Evolutionary conservation across 768 basidiomycete genomes (phyloP).

Genomic region (Kwoniella newhampshirensis): DNA sequence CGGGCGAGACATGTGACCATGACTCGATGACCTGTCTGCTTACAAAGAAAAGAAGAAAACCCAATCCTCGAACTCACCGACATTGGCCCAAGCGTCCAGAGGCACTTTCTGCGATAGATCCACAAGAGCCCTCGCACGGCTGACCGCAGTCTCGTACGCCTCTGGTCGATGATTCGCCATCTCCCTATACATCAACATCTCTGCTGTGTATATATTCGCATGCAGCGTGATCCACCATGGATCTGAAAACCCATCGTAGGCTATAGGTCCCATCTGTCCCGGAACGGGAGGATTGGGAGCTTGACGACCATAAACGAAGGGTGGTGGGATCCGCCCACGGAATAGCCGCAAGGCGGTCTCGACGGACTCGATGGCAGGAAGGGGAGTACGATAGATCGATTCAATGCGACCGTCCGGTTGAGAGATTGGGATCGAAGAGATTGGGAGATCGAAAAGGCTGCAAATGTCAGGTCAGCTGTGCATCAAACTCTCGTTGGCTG

Average conservation of each 20-base stretch:
- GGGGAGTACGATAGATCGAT: constrained; percentile 25
- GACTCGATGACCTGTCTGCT: too few species aligned
- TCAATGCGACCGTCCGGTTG: constrained; percentile 15
- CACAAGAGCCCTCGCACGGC: constrained; percentile 39
- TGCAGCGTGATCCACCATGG: constrained; percentile 48
- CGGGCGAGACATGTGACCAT: too few species aligned
- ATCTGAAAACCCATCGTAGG: constrained; percentile 32
- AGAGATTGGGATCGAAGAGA: constrained; percentile 18
- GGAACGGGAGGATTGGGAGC: not conserved
- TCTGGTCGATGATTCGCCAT: constrained; percentile 32
- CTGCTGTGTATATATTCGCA: constrained; percentile 40
- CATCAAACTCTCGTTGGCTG: too few species aligned
- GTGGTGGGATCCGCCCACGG: constrained; percentile 22
- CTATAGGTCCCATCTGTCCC: too few species aligned
- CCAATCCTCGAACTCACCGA: constrained; percentile 30
- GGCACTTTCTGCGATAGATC: constrained; percentile 26
- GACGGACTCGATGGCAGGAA: constrained; percentile 19
- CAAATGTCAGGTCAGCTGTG: constrained; percentile 5
- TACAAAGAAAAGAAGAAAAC: constrained; percentile 6
- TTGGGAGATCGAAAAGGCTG: constrained; percentile 45
- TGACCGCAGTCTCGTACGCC: constrained; percentile 39
- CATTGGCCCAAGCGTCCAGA: constrained; percentile 35
- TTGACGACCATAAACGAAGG: constrained; percentile 11
- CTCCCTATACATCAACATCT: constrained; percentile 47
- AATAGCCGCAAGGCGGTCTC: constrained; percentile 24